phyloP scores from a whole-genome alignment of 139 green algal genomes.

The Penium margaritaceum region DNA sequence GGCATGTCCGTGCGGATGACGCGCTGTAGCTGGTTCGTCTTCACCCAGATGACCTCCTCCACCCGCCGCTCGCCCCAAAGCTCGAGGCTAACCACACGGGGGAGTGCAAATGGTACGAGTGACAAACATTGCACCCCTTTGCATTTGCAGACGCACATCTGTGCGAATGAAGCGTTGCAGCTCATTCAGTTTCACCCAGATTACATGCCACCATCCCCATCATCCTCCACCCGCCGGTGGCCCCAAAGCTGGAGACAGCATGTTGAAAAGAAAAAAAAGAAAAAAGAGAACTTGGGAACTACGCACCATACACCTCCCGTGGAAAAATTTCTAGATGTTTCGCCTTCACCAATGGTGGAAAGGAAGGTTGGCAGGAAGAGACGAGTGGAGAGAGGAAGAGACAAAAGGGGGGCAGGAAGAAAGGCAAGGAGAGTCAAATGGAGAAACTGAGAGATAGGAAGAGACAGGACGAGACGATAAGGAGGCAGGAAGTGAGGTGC shows the following conservation, averaged over 20 bases:
- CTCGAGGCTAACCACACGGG: constrained; percentile 54
- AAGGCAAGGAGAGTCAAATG: no score
- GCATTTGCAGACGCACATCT: no score
- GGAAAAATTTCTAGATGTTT: no score
- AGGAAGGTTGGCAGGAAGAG: not conserved
- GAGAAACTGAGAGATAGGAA: no score
- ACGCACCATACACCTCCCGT: not conserved
- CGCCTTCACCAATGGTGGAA: no score
- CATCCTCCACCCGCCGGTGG: constrained; percentile 72
- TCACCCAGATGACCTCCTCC: constrained; percentile 83
- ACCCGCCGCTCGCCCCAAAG: constrained; percentile 75
- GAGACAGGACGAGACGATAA: no score
- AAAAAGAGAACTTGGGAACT: not conserved
- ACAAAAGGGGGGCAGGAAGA: no score
- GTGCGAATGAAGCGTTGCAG: constrained; percentile 66
- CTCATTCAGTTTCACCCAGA: constrained; percentile 83
- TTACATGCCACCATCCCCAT: no score
- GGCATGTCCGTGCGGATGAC: constrained; percentile 61
- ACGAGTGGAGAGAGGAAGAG: no score
- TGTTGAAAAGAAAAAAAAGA: constrained; percentile 21
- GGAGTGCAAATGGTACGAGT: no score
- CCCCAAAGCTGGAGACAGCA: constrained; percentile 71
- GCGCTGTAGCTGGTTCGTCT: constrained; percentile 79
- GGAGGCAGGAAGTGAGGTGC: no score
- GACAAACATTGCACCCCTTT: no score